These are phyloP conservation scores for Calycina herbarum DNA, from an alignment of 2,329 filamentous ascomycete genomes.

Conservation along the genomic window DNA sequence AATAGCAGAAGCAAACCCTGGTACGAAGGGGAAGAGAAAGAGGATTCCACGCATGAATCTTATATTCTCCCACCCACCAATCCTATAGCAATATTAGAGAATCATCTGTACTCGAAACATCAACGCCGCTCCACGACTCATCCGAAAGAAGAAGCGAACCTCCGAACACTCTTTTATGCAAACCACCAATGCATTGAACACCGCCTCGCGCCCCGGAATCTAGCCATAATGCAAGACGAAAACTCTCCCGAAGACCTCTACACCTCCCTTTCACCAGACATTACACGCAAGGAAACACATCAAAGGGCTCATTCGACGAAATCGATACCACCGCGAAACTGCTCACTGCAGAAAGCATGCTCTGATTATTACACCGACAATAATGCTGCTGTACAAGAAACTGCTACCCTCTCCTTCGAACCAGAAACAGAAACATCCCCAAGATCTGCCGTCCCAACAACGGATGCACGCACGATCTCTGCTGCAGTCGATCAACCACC, in stretches of 20 bases:
- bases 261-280: conserved; percentile 12
- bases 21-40: neutral
- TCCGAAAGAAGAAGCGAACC: conserved; percentile 22
- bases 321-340: conserved; percentile 23
- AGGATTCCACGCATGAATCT: conserved; percentile 11
- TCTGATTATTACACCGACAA: conserved; percentile 30
- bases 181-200: conserved; percentile 17
- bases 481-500: conserved; percentile 22
- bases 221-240: conserved; percentile 19
- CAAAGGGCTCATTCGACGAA: conserved; percentile 18
- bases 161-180: conserved; percentile 17
- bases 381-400: conserved; percentile 20
- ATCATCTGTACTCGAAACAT: neutral
- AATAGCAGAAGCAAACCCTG: neutral
- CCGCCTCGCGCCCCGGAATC: conserved; percentile 12
- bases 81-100: neutral
- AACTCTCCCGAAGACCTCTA: conserved; percentile 1
- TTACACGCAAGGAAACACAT: conserved; percentile 5
- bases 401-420: conserved; percentile 13
- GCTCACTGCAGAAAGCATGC: conserved; percentile 33
- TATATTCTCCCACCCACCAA: neutral
- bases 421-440: conserved; percentile 15
- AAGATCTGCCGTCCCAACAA: conserved; percentile 8
- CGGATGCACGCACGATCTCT: conserved; percentile 18
- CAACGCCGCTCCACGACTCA: neutral